Evolutionary conservation across 805 yeast genomes (phyloP).

Genomic region (Candida ulmi): DNA sequence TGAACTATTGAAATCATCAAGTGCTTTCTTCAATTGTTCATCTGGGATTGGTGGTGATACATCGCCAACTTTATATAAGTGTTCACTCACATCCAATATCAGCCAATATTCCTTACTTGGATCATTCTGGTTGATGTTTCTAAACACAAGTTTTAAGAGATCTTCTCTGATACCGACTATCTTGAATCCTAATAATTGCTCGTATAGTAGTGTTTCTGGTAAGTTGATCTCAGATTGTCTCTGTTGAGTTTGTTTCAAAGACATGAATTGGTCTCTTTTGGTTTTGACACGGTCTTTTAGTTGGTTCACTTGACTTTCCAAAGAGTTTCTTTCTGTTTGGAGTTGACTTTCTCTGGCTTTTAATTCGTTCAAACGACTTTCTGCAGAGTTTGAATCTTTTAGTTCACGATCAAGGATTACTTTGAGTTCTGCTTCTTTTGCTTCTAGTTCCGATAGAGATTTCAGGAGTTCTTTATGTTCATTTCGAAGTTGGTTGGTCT

Average conservation of each 20-base stretch:
- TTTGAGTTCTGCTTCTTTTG: constrained; percentile 10
- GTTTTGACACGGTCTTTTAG: constrained; percentile 26
- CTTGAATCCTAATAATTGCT: constrained; percentile 47
- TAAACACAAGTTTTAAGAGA: constrained; percentile 42
- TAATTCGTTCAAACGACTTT: constrained; percentile 27
- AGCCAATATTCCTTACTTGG: constrained; percentile 36
- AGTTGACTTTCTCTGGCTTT: constrained; percentile 30
- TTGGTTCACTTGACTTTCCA: constrained; percentile 28
- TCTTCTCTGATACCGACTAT: constrained; percentile 46
- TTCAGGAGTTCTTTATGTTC: constrained; percentile 27
- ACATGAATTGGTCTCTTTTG: constrained; percentile 27
- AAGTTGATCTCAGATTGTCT: constrained; percentile 41
- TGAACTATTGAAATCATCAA: constrained; percentile 11
- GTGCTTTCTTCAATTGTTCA: constrained; percentile 13
- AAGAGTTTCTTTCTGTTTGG: constrained; percentile 21
- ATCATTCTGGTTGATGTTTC: constrained; percentile 40
- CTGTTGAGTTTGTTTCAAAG: constrained; percentile 30
- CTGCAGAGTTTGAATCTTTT: constrained; percentile 26
- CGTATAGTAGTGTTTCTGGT: constrained; percentile 49
- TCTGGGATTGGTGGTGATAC: constrained; percentile 33
- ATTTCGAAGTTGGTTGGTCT: constrained; percentile 26
- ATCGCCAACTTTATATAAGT: constrained; percentile 31
- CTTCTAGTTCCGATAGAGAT: constrained; percentile 6
- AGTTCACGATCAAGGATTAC: constrained; percentile 8
- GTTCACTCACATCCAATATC: constrained; percentile 40